These are phyloP conservation scores for Posidonia australis DNA, from an alignment of 106 monocot species.

Conservation along the genomic window DNA sequence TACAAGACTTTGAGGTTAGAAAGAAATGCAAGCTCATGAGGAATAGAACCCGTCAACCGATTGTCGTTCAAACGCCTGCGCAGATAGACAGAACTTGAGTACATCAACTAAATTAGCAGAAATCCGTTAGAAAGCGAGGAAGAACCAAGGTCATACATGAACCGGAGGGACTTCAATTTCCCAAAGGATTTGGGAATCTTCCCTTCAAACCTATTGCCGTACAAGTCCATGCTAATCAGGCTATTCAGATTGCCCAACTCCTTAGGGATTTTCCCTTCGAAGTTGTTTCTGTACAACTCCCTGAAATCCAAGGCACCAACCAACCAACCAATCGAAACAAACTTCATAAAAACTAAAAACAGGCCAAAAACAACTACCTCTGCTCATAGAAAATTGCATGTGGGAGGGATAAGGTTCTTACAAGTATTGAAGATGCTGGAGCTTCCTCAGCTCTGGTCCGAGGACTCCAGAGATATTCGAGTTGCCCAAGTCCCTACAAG, in stretches of 20 bases:
- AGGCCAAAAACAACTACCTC: background rate
- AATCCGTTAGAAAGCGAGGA: background rate
- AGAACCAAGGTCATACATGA: conserved; percentile 40
- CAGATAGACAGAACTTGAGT: background rate
- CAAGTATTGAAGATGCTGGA: conserved; percentile 82
- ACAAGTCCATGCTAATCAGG: conserved; percentile 89
- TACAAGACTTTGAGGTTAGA: conserved; percentile 88
- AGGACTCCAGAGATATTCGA: conserved; percentile 82
- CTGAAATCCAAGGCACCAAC: conserved; percentile 18
- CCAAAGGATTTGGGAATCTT: conserved; percentile 72
- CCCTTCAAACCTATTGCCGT: conserved; percentile 61
- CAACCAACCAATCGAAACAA: conserved; percentile 2
- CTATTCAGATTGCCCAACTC: conserved; percentile 73
- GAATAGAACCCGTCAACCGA: conserved; percentile 67
- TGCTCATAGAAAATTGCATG: background rate
- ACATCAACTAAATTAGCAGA: background rate
- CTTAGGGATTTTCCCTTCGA: conserved; percentile 72
- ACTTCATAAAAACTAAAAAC: conserved; percentile 1
- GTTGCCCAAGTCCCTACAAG: conserved; percentile 84
- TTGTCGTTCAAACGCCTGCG: conserved; percentile 83
- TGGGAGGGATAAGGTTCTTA: conserved; percentile 3
- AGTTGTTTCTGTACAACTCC: conserved; percentile 88
- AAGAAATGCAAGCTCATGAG: conserved; percentile 61
- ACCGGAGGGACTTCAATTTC: conserved; percentile 75
- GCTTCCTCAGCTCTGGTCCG: conserved; percentile 67